phyloP scores from a whole-genome alignment of 2,329 filamentous ascomycete genomes.

The Fusarium annulatum region DNA sequence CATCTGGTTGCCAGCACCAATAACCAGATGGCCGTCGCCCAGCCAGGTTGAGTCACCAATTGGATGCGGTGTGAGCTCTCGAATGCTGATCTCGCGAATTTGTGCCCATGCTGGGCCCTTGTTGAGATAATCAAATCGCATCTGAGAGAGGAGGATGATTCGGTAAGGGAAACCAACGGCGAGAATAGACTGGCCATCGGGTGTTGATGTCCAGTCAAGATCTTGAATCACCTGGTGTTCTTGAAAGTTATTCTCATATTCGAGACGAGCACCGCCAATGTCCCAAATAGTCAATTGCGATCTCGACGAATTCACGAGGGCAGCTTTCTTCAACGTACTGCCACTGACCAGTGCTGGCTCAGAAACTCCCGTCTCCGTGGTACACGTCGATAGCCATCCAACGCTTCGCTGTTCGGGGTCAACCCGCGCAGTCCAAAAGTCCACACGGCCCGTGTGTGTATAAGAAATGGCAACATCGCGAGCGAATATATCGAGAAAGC shows the following conservation, averaged over 20 bases:
- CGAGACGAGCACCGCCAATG: conserved; percentile 80
- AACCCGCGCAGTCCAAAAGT: conserved; percentile 87
- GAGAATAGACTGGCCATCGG: conserved; percentile 87
- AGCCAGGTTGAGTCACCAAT: conserved; percentile 96
- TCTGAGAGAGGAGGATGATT: conserved; percentile 83
- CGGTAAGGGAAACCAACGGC: conserved; percentile 93
- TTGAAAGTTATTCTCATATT: conserved; percentile 81
- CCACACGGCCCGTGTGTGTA: conserved; percentile 76
- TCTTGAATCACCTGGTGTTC: conserved; percentile 81
- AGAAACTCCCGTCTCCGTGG: conserved; percentile 79
- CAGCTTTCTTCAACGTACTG: conserved; percentile 87
- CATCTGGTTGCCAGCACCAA: conserved; percentile 91
- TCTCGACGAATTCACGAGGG: conserved; percentile 78
- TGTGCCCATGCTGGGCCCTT: conserved; percentile 90
- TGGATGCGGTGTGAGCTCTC: conserved; percentile 85
- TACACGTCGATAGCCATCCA: conserved; percentile 85
- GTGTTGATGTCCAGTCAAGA: conserved; percentile 93
- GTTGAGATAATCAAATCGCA: conserved; percentile 92
- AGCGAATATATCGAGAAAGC: conserved; percentile 87
- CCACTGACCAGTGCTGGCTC: conserved; percentile 84
- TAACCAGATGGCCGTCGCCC: conserved; percentile 82
- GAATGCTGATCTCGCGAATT: conserved; percentile 83
- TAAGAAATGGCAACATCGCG: conserved; percentile 89
- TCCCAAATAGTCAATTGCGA: conserved; percentile 92
- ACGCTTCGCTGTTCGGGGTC: conserved; percentile 68